Conservation (phyloP, 202 grass and related monocot genomes). For the Zoysia matrella region DNA sequence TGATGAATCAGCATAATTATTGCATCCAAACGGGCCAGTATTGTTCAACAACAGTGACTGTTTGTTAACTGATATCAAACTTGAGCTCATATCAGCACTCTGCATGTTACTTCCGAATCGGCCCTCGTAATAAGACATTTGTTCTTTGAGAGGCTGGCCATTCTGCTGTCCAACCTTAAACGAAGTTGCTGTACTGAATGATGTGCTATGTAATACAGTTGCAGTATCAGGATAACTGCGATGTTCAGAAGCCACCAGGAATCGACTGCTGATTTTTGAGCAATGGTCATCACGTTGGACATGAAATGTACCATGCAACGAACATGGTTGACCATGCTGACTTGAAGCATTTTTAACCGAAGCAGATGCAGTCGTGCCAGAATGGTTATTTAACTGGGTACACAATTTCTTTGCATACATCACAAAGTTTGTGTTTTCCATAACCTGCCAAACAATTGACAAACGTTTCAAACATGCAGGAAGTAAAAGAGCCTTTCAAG, state of each 20-base stretch:
- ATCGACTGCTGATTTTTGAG: conserved; percentile 36
- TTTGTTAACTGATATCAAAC: conserved; percentile 51
- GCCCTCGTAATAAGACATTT: conserved; percentile 29
- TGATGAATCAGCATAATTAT: conserved; percentile 33
- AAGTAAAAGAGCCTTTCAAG: not conserved
- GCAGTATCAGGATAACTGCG: conserved; percentile 24
- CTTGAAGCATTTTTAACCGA: conserved; percentile 45
- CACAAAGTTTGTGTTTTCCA: conserved; percentile 78
- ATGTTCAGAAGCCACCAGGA: conserved; percentile 36
- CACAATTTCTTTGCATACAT: conserved; percentile 74
- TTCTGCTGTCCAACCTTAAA: conserved; percentile 53
- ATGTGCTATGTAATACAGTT: conserved; percentile 40
- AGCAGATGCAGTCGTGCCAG: conserved; percentile 53
- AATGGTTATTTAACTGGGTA: conserved; percentile 64
- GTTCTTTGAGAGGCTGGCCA: conserved; percentile 31
- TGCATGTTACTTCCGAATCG: conserved; percentile 41
- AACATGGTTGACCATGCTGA: conserved; percentile 32
- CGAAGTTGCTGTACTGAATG: conserved; percentile 39
- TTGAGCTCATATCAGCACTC: conserved; percentile 41
- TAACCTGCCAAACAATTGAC: conserved; percentile 50
- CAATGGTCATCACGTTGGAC: conserved; percentile 12
- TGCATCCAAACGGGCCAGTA: conserved; percentile 41
- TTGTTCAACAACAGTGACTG: conserved; percentile 48
- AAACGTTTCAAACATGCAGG: conserved; percentile 30
- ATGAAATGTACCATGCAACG: conserved; percentile 23